Base-by-base conservation (phyloP, 2,329 filamentous ascomycete species). In the Xylaria sp. region DNA sequence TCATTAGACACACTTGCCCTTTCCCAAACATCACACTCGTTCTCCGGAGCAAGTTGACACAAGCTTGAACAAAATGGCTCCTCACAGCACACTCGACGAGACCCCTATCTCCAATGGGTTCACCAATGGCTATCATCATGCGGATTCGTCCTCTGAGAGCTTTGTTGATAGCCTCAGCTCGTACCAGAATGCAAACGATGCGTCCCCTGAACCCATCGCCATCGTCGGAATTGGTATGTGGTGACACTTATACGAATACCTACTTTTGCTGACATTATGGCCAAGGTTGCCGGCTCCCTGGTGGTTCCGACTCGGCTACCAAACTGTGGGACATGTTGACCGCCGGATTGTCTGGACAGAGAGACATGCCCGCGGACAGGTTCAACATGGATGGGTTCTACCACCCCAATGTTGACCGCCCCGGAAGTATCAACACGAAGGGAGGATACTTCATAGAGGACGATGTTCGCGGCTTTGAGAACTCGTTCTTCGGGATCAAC, bases 321-420 rank as follows among this genome's bases (percentile, higher is more conserved):
- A 34, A 34, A 13, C 16, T 34, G 16, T 34, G 29, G 29, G 29
- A 34, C 11, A 7, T 34, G 11, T 13, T 34, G 29, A 13, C 11
- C 29, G 29, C 29, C 11, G 29, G 29, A 13, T 13, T 34, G 9
- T 34, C 29, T 13, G 29, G 29, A 34, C 29, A 34, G 11, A 7
- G 29, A 3, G 9, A 34, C 16, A 34, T 34, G 4, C 54, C 53
- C 29, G 22, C 37, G 20, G 40, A 41, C 1, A 43, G 54, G 4
- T 57, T 50, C 20, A 45, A 57, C 21, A 26, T 54, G 7, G 44
- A 57, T 8, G 47, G 39, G 3, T 54, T 50, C 38, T 54, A 53
- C 19, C 44, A 50, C 16, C 42, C 42, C 7, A 50, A 47, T 16
- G 21, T 18, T 11, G 20, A 47, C 16, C 40, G 45, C 2, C 20